Evolutionary conservation across 345 rosid species (phyloP), one percentile per base, ranked within the genome.

Genomic region (Mallotus nudiflorus): DNA sequence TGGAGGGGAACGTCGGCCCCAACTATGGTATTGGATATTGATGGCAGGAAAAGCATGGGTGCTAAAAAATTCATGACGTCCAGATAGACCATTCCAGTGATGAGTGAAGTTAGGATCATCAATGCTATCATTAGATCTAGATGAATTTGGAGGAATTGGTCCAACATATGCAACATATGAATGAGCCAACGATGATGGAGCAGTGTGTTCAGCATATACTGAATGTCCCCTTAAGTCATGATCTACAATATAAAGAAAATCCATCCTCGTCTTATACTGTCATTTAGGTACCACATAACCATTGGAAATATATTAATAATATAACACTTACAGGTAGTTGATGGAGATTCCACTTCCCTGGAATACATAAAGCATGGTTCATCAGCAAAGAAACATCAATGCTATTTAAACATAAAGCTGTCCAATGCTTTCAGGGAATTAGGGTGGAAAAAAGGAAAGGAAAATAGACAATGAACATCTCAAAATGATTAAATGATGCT

Each of bases 291-390:
- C 65, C 60, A 62, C 24, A 75, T 25, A 72, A 40, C 52, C 61
- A 40, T 22, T 57, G 48, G 33, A 68, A 64, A 46, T 4, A 40
- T 53, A 50, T 25, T 53, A 14, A 25, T 25, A 52, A 67, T 28
- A 66, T 27, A 59, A 20, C 35, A 73, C 95, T 84, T 87, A 89
- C 95, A 83, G 75, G 84, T 81, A 65, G 84, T 84, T 66, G 86
- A 82, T 49, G 82, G 86, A 70, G 81, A 74, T 57, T 89, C 95
- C 64, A 80, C 66, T 80, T 85, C 95, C 87, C 95, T 89, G 82
- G 66, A 80, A 82, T 69, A 62, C 9, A 49, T 35, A 72, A 75
- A 71, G 49, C 52, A 68, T 40, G 67, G 64, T 45, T 42, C 51
- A 66, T 82, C 74, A 81, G 70, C 62, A 59, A 37, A 14, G 19